phyloP scores from a whole-genome alignment of 805 yeast species.

The Maudiozyma bulderi region DNA sequence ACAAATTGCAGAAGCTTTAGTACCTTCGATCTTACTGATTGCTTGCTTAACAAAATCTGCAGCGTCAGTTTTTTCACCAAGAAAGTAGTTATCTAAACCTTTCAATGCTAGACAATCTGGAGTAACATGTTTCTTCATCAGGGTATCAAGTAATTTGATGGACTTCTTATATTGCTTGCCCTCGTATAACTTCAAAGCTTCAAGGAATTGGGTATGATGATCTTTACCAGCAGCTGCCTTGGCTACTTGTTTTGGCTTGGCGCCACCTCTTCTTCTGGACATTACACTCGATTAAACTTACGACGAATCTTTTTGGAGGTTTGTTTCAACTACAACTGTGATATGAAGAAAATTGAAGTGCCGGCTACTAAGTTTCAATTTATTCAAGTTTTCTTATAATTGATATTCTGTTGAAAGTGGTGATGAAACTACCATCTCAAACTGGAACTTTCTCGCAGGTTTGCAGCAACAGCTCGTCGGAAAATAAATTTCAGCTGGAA shows the following conservation, averaged over 20 bases:
- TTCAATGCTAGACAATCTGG: constrained; percentile 80
- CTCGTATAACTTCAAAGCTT: constrained; percentile 78
- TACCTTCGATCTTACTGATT: constrained; percentile 41
- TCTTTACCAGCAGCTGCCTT: constrained; percentile 39
- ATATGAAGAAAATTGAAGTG: no score
- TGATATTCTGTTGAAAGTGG: no score
- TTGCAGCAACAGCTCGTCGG: no score
- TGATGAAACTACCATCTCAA: no score
- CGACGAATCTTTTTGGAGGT: neutral
- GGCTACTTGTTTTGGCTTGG: constrained; percentile 8
- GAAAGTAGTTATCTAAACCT: constrained; percentile 55
- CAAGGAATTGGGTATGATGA: constrained; percentile 56
- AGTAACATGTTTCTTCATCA: constrained; percentile 62
- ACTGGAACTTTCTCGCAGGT: no score
- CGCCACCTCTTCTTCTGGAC: constrained; percentile 19
- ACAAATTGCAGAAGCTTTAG: constrained; percentile 49
- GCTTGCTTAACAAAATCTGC: constrained; percentile 54
- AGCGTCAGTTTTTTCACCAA: constrained; percentile 56
- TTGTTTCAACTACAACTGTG: neutral
- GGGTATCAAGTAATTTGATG: constrained; percentile 60
- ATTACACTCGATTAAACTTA: constrained; percentile 2
- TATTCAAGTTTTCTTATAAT: no score
- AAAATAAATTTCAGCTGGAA: no score
- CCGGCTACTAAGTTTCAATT: no score
- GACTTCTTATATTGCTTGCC: constrained; percentile 80